Conservation (phyloP, 2,329 filamentous ascomycete species). For the Lojkania enalia region DNA sequence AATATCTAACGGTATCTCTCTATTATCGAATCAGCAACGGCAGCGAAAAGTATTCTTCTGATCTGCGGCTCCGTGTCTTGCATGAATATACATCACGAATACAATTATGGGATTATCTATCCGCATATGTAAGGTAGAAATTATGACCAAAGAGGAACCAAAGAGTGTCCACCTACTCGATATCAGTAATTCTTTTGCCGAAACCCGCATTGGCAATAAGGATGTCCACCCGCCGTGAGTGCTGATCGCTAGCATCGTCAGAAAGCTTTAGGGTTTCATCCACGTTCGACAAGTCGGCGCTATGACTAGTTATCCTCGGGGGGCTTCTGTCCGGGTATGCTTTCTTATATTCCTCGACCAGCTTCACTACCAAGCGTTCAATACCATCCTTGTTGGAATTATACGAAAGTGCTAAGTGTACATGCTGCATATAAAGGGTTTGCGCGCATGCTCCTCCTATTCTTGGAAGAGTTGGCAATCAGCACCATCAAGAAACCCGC, state of each 20-base stretch:
- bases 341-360: slow-evolving; percentile 38
- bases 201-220: slow-evolving; percentile 69
- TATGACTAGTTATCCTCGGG: slow-evolving; percentile 57
- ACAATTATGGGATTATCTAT: too few relatives aligned
- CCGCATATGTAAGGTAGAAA: too few relatives aligned
- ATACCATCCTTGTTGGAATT: slow-evolving; percentile 55
- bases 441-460: slow-evolving; percentile 63
- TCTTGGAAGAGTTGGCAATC: too few relatives aligned
- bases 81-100: too few relatives aligned
- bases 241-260: slow-evolving; percentile 55
- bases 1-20: slow-evolving; percentile 65
- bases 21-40: slow-evolving; percentile 35
- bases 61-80: too few relatives aligned
- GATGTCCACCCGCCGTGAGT: slow-evolving; percentile 63
- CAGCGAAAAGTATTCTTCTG: slow-evolving; percentile 31
- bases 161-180: slow-evolving; percentile 31
- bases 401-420: slow-evolving; percentile 63
- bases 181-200: slow-evolving; percentile 61
- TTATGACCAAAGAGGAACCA: too few relatives aligned
- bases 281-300: slow-evolving; percentile 60
- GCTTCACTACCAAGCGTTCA: slow-evolving; percentile 48
- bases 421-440: slow-evolving; percentile 56
- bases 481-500: too few relatives aligned
- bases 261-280: slow-evolving; percentile 60
- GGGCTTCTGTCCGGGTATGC: slow-evolving; percentile 20